Base-by-base conservation (phyloP, 306 rosid species). In the Styphnolobium japonicum region DNA sequence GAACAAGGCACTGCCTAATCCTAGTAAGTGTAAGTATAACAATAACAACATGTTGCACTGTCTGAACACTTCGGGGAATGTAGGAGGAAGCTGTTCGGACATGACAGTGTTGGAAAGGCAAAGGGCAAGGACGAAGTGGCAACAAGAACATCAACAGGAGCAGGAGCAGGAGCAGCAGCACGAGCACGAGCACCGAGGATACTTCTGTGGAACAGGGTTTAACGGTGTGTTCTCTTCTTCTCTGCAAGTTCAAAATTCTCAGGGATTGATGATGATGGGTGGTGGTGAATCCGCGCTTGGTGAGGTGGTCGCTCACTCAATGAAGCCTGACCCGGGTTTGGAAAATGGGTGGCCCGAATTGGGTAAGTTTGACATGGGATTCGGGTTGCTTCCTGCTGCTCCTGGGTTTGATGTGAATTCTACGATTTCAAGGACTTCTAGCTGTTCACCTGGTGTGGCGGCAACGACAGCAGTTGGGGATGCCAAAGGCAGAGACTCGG, bases 301-400 rank as follows among this genome's bases (percentile, higher is more conserved):
- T 4, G 88, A 85, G 57, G 85, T 78, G 11, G 64, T 81, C 7
- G 56, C 72, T 58, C 70, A 71, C 4, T 70, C 88, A 1, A 55
- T 86, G 69, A 90, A 94, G 14, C 88, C 92, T 29, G 96, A 88
- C 85, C 87, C 89, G 52, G 78, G 71, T 43, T 75, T 37, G 22
- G 84, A 81, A 65, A 91, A 80, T 39, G 87, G 89, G 60, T 88
- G 93, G 90, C 37, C 86, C 7, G 84, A 83, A 43, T 75, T 85
- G 80, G 89, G 77, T 7, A 81, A 61, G 76, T 48, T 65, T 29
- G 82, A 73, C 15, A 16, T 76, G 29, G 82, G 79, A 2, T 55
- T 80, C 46, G 78, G 60, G 27, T 21, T 81, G 78, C 25, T 27
- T 11, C 21, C 37, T 19, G 27, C 43, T 15, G n/a, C 62, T 55